Evolutionary conservation across 108 stramenopile species (phyloP).

Genomic region (Cyclotella baltica): DNA sequence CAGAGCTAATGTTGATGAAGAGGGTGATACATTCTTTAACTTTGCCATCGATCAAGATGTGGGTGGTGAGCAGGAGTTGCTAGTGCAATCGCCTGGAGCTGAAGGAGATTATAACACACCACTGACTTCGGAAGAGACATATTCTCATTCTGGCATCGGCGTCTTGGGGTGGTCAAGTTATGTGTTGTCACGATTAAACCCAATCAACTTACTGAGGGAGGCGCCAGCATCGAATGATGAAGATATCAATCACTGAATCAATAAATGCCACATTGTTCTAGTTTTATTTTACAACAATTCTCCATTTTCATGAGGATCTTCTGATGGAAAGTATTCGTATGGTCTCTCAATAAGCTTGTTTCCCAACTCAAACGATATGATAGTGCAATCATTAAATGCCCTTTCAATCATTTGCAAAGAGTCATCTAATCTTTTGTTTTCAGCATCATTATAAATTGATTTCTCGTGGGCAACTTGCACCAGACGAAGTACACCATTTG

Average conservation of each 20-base stretch:
- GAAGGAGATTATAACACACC: neutral
- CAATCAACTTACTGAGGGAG: constrained; percentile 11
- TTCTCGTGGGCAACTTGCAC: constrained; percentile 39
- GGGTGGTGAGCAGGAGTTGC: constrained; percentile 24
- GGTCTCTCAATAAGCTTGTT: neutral
- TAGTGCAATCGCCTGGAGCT: constrained; percentile 23
- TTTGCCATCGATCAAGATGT: constrained; percentile 30
- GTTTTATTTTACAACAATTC: constrained; percentile 15
- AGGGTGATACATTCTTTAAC: constrained; percentile 48
- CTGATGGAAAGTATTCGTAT: constrained; percentile 32
- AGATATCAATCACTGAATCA: neutral
- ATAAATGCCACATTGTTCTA: neutral
- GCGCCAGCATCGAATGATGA: neutral
- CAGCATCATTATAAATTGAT: constrained; percentile 12
- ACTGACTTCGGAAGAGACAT: neutral
- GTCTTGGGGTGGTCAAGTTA: constrained; percentile 4
- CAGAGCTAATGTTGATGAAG: constrained; percentile 41
- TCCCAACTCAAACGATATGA: constrained; percentile 38
- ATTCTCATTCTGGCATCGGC: neutral
- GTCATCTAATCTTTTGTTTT: constrained; percentile 21
- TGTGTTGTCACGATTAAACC: constrained; percentile 17
- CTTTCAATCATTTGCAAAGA: constrained; percentile 37
- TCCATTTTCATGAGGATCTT: constrained; percentile 20
- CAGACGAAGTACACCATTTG: constrained; percentile 53
- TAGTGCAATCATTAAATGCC: constrained; percentile 63